Evolutionary conservation across 1,139 yeast species (phyloP).

Genomic region (Kodamaea sp.): DNA sequence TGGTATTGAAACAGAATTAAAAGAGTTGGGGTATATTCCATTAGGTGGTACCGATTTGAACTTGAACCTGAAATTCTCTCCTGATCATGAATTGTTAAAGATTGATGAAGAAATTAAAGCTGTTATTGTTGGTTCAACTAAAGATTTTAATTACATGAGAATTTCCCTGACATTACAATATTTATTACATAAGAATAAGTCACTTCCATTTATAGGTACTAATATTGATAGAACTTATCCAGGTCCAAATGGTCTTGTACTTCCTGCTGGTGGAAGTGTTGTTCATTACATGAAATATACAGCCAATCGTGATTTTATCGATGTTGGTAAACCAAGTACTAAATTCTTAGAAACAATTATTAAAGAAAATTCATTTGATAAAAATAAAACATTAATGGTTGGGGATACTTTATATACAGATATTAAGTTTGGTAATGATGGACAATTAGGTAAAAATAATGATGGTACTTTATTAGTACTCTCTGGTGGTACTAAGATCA

Average conservation of each 20-base stretch:
- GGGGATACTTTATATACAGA: constrained; percentile 46
- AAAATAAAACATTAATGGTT: constrained; percentile 32
- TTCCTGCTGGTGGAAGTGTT: constrained; percentile 45
- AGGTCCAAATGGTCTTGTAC: constrained; percentile 34
- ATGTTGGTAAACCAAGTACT: constrained; percentile 40
- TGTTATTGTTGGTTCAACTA: constrained; percentile 41
- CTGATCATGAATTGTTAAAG: constrained; percentile 44
- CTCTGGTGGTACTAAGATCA: constrained; percentile 34
- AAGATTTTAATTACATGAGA: constrained; percentile 36
- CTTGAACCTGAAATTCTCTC: constrained; percentile 27
- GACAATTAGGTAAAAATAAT: constrained; percentile 25
- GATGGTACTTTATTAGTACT: constrained; percentile 34
- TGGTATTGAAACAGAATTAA: constrained; percentile 75
- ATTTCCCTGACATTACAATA: constrained; percentile 40
- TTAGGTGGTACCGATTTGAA: constrained; percentile 68
- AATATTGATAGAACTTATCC: constrained; percentile 43
- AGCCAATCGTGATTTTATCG: constrained; percentile 28
- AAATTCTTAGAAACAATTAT: constrained; percentile 31
- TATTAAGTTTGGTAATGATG: constrained; percentile 43
- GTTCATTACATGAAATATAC: constrained; percentile 40
- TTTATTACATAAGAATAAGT: constrained; percentile 29
- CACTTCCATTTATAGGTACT: constrained; percentile 38
- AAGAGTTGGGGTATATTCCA: constrained; percentile 61
- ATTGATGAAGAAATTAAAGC: constrained; percentile 41
- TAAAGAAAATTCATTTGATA: constrained; percentile 25